These are phyloP conservation scores for Pholiota molesta DNA, from an alignment of 768 basidiomycete genomes.

Conservation along the genomic window DNA sequence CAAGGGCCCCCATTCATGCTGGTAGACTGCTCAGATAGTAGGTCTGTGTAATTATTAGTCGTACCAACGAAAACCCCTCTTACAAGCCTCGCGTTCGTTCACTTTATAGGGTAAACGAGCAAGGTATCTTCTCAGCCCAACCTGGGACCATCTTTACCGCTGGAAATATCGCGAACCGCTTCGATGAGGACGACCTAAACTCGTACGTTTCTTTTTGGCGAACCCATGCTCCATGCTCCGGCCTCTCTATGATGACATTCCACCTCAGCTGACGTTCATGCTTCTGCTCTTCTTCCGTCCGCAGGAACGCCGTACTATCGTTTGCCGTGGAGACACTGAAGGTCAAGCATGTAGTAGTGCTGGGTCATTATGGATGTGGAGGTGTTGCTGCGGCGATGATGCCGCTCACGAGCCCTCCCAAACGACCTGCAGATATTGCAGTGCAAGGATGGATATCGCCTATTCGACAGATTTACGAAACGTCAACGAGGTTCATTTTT, in stretches of 20 bases:
- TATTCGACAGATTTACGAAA: slow-evolving; percentile 39
- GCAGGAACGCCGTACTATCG: slow-evolving; percentile 31
- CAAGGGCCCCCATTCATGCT: slow-evolving; percentile 36
- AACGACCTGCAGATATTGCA: slow-evolving; percentile 28
- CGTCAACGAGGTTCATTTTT: slow-evolving; percentile 16
- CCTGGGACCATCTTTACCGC: slow-evolving; percentile 37
- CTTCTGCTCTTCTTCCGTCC: neutral
- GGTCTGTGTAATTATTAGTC: slow-evolving; percentile 11
- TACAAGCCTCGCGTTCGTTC: neutral
- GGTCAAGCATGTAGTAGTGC: slow-evolving; percentile 33
- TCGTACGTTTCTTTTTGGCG: slow-evolving; percentile 23
- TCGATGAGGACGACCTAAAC: slow-evolving; percentile 31
- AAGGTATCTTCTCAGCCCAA: slow-evolving; percentile 31
- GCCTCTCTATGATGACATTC: neutral
- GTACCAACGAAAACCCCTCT: neutral
- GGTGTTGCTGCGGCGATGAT: slow-evolving; percentile 33
- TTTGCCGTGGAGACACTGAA: slow-evolving; percentile 30
- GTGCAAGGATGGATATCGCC: slow-evolving; percentile 44
- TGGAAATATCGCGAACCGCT: slow-evolving; percentile 35
- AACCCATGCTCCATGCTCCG: neutral
- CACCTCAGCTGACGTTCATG: neutral
- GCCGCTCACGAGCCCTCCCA: neutral
- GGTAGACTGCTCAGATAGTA: slow-evolving; percentile 34
- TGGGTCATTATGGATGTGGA: slow-evolving; percentile 36
- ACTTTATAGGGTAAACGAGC: slow-evolving; percentile 29